Evolutionary conservation across 257 asterid species (phyloP).

Genomic region (Solanum pinnatisectum): DNA sequence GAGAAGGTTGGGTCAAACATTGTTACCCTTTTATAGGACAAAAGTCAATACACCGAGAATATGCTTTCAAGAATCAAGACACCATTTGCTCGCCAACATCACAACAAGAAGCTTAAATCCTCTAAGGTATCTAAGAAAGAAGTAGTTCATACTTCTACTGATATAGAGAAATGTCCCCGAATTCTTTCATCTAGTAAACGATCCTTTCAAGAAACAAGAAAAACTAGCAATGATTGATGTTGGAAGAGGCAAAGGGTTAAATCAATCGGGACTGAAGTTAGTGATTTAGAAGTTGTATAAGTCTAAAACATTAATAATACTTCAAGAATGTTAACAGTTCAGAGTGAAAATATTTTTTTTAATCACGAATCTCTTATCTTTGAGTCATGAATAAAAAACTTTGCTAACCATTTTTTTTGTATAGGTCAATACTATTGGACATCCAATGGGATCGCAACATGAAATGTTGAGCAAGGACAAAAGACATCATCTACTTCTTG

Average conservation of each 20-base stretch:
- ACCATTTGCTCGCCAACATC: background rate
- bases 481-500: too few relatives aligned
- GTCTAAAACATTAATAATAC: too few relatives aligned
- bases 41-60: background rate
- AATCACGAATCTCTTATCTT: too few relatives aligned
- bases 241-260: background rate
- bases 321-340: too few relatives aligned
- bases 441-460: too few relatives aligned
- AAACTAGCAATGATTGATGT: background rate
- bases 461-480: too few relatives aligned
- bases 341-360: too few relatives aligned
- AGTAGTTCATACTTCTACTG: background rate
- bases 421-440: too few relatives aligned
- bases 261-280: too few relatives aligned
- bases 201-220: background rate
- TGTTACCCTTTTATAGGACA: background rate
- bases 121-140: background rate
- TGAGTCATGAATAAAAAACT: too few relatives aligned
- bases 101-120: background rate
- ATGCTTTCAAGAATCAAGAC: background rate
- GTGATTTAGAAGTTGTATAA: too few relatives aligned
- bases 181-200: background rate
- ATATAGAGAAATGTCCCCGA: background rate
- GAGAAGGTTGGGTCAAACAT: background rate
- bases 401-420: too few relatives aligned